phyloP scores from a whole-genome alignment of 1,284 basidiomycete genomes.

The Thelephora terrestris region DNA sequence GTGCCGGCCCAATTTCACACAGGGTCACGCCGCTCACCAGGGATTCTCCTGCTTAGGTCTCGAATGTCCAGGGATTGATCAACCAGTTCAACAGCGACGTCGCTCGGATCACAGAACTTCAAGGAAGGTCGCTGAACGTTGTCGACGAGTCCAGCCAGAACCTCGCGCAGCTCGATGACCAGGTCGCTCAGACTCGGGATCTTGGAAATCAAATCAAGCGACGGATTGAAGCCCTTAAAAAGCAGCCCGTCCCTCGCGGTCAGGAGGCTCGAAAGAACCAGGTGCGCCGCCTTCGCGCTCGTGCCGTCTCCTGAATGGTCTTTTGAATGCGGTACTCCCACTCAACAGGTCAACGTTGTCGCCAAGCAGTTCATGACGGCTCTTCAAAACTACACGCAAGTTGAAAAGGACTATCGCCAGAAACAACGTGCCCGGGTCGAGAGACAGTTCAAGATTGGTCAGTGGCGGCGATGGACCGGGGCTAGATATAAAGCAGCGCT shows the following conservation, averaged over 20 bases:
- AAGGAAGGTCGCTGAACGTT: conserved; percentile 47
- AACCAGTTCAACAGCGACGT: conserved; percentile 46
- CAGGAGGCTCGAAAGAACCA: conserved; percentile 59
- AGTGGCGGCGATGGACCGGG: conserved; percentile 9
- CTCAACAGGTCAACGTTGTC: background rate
- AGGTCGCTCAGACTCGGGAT: conserved; percentile 53
- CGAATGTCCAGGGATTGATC: conserved; percentile 49
- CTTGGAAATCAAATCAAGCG: conserved; percentile 55
- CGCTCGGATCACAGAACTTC: conserved; percentile 44
- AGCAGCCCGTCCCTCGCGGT: conserved; percentile 23
- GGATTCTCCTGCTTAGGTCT: conserved; percentile 16
- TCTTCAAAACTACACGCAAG: conserved; percentile 68
- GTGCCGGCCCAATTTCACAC: background rate
- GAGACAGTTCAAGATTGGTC: conserved; percentile 83
- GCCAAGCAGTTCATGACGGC: conserved; percentile 46
- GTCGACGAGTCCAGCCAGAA: conserved; percentile 36
- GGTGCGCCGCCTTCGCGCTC: conserved; percentile 29
- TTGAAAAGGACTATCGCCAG: conserved; percentile 78
- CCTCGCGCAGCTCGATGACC: conserved; percentile 38
- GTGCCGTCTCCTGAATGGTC: background rate
- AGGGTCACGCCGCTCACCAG: background rate
- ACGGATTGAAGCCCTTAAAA: conserved; percentile 49
- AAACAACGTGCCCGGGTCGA: conserved; percentile 81
- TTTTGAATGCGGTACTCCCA: background rate
- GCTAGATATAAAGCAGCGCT: background rate